Conservation (phyloP, 345 rosid genomes). For the Rubroshorea leprosula region DNA sequence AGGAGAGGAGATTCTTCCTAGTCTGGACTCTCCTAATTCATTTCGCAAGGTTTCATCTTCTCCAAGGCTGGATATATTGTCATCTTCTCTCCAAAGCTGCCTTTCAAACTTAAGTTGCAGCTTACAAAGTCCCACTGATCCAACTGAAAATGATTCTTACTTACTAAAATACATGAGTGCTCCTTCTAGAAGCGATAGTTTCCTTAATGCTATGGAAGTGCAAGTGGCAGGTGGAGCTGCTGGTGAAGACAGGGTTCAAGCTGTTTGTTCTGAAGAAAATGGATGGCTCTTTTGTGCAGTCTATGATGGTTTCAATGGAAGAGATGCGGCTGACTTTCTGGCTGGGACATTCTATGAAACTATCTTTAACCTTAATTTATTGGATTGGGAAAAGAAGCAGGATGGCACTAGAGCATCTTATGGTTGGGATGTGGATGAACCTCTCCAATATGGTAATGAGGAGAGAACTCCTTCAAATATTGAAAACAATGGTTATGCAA, state of each 20-base stretch:
- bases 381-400: conserved; percentile 52
- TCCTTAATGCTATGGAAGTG: conserved; percentile 64
- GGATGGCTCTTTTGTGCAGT: conserved; percentile 91
- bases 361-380: conserved; percentile 45
- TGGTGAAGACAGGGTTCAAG: conserved; percentile 97
- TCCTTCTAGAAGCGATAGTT: conserved; percentile 68
- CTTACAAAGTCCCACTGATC: conserved; percentile 59
- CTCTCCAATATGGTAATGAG: too few relatives aligned
- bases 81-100: conserved; percentile 82
- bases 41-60: conserved; percentile 77
- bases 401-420: too few relatives aligned
- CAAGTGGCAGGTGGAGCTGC: conserved; percentile 99
- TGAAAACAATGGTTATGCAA: too few relatives aligned
- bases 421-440: too few relatives aligned
- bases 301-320: conserved; percentile 92
- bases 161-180: conserved; percentile 44
- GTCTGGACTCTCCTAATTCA: conserved; percentile 80
- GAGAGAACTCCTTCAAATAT: too few relatives aligned
- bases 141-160: conserved; percentile 61
- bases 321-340: conserved; percentile 98
- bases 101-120: conserved; percentile 76
- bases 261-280: conserved; percentile 94
- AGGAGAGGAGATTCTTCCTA: conserved; percentile 82
- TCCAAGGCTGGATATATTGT: conserved; percentile 76
- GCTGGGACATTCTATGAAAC: conserved; percentile 88